Base-by-base conservation (phyloP, 345 rosid species). In the Hevea brasiliensis region DNA sequence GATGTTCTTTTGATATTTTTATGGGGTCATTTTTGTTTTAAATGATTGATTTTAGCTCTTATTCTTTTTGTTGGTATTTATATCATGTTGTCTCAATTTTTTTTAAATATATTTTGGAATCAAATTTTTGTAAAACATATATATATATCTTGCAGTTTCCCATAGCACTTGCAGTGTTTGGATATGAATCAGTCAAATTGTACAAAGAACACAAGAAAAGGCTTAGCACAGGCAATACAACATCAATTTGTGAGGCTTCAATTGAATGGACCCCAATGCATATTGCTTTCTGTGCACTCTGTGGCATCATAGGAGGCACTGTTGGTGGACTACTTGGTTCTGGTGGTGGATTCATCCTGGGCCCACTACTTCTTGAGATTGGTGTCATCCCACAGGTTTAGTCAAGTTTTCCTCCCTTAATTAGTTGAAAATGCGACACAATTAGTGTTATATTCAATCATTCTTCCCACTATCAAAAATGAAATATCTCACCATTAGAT, bases 311-410 rank as follows among this genome's bases (percentile, higher is more conserved):
- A 21, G 98, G 98, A 58, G 98, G 98, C 29, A 84, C 89, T 0
- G 98, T 94, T 0, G 98, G 98, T 2, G 98, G 98, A 68, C 87
- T 94, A 2, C 97, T 94, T 0, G 98, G 98, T 21, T 94, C 98
- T 0, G 98, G 98, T 27, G 98, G 98, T 23, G 98, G 98, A 0
- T 94, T 94, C 90, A 85, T 94, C 66, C 85, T 94, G 6, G 96
- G 98, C 0, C 98, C 98, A 0, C 87, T 94, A 23, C 91, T 94
- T 40, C 92, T 94, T 15, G 98, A 94, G 83, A 94, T 94, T 29
- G 98, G 98, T 51, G 98, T 94, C 81, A 92, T 87, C 68, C 98
- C 98, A 0, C 97, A 92, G 92, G 98, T 90, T 61, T 11, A 67
- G 4, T 48, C 8, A 21, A 29, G 13, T 13, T 48, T 23, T 45